A percentile compares a stretch with the other conserved stretches of the same genome.
Conservation (phyloP, 306 rosid genomes). For the Gastrolobium villosum region DNA sequence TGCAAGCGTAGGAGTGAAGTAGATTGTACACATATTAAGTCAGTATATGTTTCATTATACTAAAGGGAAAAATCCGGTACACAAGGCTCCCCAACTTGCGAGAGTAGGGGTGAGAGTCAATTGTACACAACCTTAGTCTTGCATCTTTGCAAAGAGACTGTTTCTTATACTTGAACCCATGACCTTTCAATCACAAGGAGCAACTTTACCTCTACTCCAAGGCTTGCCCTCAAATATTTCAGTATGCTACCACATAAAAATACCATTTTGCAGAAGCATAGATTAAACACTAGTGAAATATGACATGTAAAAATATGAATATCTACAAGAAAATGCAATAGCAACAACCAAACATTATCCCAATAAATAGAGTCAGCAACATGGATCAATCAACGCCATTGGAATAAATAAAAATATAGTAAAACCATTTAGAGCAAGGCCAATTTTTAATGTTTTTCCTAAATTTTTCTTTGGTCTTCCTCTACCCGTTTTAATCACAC, state of each 20-base stretch:
- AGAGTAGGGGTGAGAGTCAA: too few relatives aligned
- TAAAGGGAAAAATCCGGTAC: too few relatives aligned
- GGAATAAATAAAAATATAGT: neutral
- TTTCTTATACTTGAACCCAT: too few relatives aligned
- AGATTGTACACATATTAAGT: too few relatives aligned
- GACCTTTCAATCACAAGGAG: too few relatives aligned
- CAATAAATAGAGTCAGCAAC: neutral
- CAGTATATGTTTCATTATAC: too few relatives aligned
- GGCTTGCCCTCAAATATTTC: neutral
- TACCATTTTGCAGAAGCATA: neutral
- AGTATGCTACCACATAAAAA: neutral
- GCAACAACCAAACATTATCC: neutral
- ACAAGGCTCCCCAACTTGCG: too few relatives aligned
- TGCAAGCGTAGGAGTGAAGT: too few relatives aligned
- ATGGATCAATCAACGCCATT: slow-evolving; percentile 1
- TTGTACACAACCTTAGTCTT: too few relatives aligned
- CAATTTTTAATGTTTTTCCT: neutral
- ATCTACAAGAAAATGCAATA: neutral
- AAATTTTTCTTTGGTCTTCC: neutral
- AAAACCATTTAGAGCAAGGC: neutral
- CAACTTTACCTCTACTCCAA: too few relatives aligned
- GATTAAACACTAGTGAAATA: neutral
- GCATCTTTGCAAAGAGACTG: too few relatives aligned
- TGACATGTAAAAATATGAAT: neutral
- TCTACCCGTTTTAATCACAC: neutral